Evolutionary conservation across 495 filamentous ascomycete species (phyloP).

Genomic region (Barbatosphaeria neglecta): DNA sequence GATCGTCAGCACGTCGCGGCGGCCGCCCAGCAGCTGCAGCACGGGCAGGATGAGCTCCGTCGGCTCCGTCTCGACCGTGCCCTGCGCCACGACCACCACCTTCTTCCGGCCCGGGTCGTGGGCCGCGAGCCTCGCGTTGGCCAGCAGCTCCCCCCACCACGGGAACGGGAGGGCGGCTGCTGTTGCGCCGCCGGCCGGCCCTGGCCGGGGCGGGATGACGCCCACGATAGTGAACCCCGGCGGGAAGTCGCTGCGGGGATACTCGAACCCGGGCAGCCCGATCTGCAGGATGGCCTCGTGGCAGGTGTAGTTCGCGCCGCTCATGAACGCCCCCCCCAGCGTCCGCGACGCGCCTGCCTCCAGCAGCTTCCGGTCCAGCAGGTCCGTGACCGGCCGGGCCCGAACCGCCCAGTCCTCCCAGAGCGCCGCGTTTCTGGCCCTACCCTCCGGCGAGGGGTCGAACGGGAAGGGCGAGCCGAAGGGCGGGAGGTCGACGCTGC

Average conservation of each 20-base stretch:
- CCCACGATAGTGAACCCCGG: slow-evolving; percentile 20
- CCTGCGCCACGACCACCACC: slow-evolving; percentile 26
- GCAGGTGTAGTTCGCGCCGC: slow-evolving; percentile 15
- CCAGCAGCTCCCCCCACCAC: slow-evolving; percentile 13
- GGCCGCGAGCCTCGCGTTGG: slow-evolving; percentile 2
- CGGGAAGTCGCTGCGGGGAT: slow-evolving; percentile 23
- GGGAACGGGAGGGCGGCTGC: no score
- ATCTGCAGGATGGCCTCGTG: slow-evolving; percentile 17
- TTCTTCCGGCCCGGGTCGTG: slow-evolving; percentile 10
- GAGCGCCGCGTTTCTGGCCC: slow-evolving; percentile 5
- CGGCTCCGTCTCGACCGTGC: slow-evolving; percentile 19
- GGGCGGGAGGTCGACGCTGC: slow-evolving; percentile 13
- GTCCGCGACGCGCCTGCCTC: slow-evolving; percentile 5
- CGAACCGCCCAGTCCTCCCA: slow-evolving; percentile 11
- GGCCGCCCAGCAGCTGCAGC: slow-evolving; percentile 14
- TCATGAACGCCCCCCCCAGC: slow-evolving; percentile 5
- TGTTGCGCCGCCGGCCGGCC: neutral
- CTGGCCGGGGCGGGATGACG: slow-evolving; percentile 10
- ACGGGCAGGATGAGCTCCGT: slow-evolving; percentile 22
- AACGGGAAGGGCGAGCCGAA: slow-evolving; percentile 9
- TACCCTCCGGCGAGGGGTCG: slow-evolving; percentile 7
- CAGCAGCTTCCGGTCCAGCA: slow-evolving; percentile 6
- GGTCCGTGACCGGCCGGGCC: slow-evolving; percentile 1
- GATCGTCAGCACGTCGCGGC: slow-evolving; percentile 16
- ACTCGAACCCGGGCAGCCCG: slow-evolving; percentile 22